Conservation (phyloP, 371 early-diverging fungal genomes). For the Furculomyces boomerangus region DNA sequence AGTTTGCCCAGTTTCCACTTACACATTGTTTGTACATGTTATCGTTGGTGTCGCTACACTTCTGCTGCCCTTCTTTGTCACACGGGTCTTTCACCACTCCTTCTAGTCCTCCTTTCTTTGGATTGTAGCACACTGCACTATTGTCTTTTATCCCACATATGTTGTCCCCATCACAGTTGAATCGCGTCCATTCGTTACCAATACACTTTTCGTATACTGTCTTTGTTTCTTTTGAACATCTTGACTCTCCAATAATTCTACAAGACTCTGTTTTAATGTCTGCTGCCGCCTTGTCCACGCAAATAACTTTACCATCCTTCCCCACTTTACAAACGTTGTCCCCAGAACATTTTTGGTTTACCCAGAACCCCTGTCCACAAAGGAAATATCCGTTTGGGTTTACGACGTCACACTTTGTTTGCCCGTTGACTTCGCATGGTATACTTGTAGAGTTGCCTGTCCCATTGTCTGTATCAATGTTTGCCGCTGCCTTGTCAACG, state of each 20-base stretch:
- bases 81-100: conserved; percentile 2
- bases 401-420: background rate
- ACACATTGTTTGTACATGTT: conserved; percentile 9
- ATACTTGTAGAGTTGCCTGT: no score
- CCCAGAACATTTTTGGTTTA: background rate
- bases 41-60: conserved; percentile 8
- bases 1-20: conserved; percentile 9
- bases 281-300: background rate
- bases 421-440: background rate
- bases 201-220: conserved; percentile 14
- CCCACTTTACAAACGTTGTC: background rate
- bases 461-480: background rate
- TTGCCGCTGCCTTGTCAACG: background rate
- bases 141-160: conserved; percentile 11
- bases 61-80: conserved; percentile 4
- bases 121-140: conserved; percentile 9
- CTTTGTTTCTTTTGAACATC: background rate
- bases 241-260: background rate
- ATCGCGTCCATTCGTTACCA: conserved; percentile 10
- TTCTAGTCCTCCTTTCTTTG: background rate
- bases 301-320: background rate
- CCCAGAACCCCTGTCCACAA: background rate
- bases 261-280: background rate
- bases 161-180: conserved; percentile 17
- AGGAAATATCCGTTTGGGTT: background rate